phyloP scores from a whole-genome alignment of 2,329 filamentous ascomycete species.

The Teratosphaeria epicoccoides region DNA sequence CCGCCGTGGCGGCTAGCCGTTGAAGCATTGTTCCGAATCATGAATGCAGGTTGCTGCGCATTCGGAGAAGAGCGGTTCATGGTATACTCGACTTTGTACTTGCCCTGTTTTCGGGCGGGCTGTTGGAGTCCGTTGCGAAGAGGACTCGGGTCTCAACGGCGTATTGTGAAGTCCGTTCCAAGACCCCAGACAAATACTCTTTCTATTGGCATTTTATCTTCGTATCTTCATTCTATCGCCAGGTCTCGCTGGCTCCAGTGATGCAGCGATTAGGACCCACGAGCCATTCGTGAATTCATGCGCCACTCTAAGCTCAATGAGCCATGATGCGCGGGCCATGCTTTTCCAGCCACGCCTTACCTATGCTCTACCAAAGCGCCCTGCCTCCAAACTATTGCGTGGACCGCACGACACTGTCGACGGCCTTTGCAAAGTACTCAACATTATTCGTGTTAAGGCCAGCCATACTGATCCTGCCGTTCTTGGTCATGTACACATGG shows the following conservation, averaged over 20 bases:
- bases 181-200: no score
- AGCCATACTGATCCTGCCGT: conserved; percentile 95
- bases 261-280: background rate
- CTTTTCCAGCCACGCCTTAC: background rate
- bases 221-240: background rate
- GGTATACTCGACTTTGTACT: no score
- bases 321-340: background rate
- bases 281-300: background rate
- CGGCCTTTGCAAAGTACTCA: conserved; percentile 82
- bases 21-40: no score
- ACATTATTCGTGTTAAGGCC: conserved; percentile 89
- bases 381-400: conserved; percentile 12
- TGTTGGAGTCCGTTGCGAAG: no score
- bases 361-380: background rate
- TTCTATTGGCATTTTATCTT: no score
- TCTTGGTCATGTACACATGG: conserved; percentile 91
- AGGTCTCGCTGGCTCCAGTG: background rate
- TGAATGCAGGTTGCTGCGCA: no score
- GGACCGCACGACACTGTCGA: conserved; percentile 70
- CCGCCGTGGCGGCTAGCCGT: no score
- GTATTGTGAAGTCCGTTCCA: no score
- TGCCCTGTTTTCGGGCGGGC: no score
- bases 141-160: no score
- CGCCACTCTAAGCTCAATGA: background rate
- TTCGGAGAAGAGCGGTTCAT: no score